phyloP scores from a whole-genome alignment of 805 yeast species.

The Novakomyces olei region DNA sequence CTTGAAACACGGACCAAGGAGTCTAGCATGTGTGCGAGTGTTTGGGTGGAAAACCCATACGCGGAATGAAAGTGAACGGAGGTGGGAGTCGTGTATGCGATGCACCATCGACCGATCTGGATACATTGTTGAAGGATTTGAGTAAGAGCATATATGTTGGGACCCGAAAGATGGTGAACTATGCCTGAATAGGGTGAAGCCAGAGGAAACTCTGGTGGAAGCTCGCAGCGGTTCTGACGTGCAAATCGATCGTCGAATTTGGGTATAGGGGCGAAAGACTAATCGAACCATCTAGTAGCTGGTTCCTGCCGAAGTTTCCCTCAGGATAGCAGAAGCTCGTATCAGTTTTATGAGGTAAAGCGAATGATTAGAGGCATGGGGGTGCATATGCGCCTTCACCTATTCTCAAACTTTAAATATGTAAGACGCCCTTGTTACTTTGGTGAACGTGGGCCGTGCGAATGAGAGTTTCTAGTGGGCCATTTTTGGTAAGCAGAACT shows the following conservation, averaged over 20 bases:
- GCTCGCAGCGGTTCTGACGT: slow-evolving; percentile 26
- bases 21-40: slow-evolving; percentile 23
- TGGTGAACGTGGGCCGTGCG: slow-evolving; percentile 21
- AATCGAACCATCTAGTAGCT: slow-evolving; percentile 24
- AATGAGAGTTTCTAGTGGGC: slow-evolving; percentile 26
- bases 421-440: slow-evolving; percentile 23
- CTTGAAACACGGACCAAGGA: slow-evolving; percentile 24
- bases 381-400: slow-evolving; percentile 19
- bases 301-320: slow-evolving; percentile 25
- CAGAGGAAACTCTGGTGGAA: slow-evolving; percentile 26
- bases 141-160: slow-evolving; percentile 25
- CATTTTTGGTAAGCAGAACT: slow-evolving; percentile 27
- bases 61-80: slow-evolving; percentile 22
- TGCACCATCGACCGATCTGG: slow-evolving; percentile 22
- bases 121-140: slow-evolving; percentile 20
- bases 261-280: slow-evolving; percentile 25
- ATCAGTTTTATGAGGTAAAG: slow-evolving; percentile 23
- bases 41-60: slow-evolving; percentile 22
- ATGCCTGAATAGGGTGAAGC: slow-evolving; percentile 26
- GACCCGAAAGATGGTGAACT: slow-evolving; percentile 26
- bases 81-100: slow-evolving; percentile 15
- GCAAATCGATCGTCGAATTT: slow-evolving; percentile 25
- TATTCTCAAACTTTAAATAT: slow-evolving; percentile 24
- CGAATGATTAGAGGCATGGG: slow-evolving; percentile 23
- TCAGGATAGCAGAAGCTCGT: slow-evolving; percentile 23